Percentiles rank a stretch among this genome's conserved stretches.
Evolutionary conservation across 2,329 filamentous ascomycete species (phyloP).

Genomic region (Catunica adiposa): DNA sequence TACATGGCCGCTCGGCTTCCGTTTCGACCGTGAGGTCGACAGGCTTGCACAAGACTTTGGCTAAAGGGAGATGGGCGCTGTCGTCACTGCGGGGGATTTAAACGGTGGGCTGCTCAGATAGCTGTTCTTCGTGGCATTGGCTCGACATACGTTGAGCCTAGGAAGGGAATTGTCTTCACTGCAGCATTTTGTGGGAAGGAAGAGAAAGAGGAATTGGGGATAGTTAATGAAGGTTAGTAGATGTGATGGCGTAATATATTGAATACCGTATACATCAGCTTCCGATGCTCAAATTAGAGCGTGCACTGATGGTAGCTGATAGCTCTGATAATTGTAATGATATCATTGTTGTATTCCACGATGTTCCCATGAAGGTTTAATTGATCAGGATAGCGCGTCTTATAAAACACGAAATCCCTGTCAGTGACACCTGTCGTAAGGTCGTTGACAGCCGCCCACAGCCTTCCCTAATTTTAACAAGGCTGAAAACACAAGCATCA

Average conservation of each 20-base stretch:
- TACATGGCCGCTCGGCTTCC: slow-evolving; percentile 5
- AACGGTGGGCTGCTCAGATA: slow-evolving; percentile 28
- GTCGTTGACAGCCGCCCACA: neutral
- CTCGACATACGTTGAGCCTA: neutral
- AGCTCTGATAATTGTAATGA: no score
- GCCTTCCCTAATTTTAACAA: neutral
- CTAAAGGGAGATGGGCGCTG: neutral
- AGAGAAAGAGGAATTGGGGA: neutral
- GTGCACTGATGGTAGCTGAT: no score
- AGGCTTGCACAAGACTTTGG: neutral
- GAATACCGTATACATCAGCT: no score
- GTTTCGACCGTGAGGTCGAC: neutral
- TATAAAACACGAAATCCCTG: neutral
- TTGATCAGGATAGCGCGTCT: neutral
- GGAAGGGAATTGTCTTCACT: neutral
- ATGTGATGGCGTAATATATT: no score
- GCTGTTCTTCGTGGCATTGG: slow-evolving; percentile 29
- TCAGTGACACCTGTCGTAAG: neutral
- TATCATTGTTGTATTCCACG: no score
- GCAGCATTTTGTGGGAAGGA: neutral
- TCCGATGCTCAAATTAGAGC: no score
- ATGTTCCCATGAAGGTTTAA: no score
- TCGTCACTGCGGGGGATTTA: neutral
- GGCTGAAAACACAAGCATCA: neutral
- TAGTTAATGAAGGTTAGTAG: no score